These are phyloP conservation scores for Tetradesmus lagerheimii DNA, from an alignment of 139 green algal species.

Conservation along the genomic window DNA sequence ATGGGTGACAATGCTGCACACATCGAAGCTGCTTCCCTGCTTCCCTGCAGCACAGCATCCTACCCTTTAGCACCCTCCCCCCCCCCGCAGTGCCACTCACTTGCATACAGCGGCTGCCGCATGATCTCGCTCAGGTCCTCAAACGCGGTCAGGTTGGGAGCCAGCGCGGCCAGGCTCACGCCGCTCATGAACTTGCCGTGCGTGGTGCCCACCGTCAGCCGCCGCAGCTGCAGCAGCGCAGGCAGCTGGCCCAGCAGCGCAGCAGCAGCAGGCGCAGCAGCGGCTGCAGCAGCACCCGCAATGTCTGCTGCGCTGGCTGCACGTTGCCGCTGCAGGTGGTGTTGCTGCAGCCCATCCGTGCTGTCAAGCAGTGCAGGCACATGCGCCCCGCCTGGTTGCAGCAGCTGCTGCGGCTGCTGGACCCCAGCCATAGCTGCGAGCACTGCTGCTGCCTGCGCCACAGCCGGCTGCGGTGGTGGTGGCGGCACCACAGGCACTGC, in stretches of 20 bases:
- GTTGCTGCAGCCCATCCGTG: not conserved
- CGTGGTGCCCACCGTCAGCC: constrained; percentile 37
- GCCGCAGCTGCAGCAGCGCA: not conserved
- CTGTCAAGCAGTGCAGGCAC: not conserved
- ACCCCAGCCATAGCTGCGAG: not conserved
- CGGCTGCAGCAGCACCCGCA: not conserved
- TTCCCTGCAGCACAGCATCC: not conserved
- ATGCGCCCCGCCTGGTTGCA: not conserved
- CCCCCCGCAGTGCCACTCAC: not conserved
- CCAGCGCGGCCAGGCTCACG: constrained; percentile 19
- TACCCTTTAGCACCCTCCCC: not conserved
- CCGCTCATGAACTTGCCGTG: constrained; percentile 7
- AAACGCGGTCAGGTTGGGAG: constrained; percentile 8
- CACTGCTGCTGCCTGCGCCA: not conserved
- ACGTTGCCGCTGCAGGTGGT: not conserved
- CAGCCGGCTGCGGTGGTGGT: not conserved
- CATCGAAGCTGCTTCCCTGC: too few species aligned
- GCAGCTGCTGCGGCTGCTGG: not conserved
- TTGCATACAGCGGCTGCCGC: not conserved
- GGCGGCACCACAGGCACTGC: constrained; percentile 27
- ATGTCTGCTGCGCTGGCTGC: not conserved
- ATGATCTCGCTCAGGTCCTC: constrained; percentile 33
- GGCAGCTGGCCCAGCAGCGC: constrained; percentile 21
- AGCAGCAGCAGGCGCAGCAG: not conserved
- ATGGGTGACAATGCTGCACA: too few species aligned